A percentile compares a stretch with the other conserved stretches of the same genome.
These are phyloP conservation scores for Bipolaris zeicola DNA, from an alignment of 2,329 filamentous ascomycete species.

Conservation along the genomic window DNA sequence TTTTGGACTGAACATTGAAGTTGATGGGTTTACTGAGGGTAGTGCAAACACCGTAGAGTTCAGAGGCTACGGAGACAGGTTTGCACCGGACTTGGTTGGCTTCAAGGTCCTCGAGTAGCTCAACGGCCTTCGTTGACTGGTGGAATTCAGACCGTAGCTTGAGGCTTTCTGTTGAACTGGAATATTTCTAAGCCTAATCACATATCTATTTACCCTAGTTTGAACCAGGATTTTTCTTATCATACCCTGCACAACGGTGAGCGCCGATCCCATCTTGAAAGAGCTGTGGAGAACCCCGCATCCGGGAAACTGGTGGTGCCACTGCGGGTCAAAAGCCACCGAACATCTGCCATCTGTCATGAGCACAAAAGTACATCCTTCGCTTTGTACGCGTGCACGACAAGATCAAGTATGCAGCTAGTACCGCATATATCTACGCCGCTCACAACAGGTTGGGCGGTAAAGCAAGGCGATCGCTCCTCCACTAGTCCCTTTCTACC, in stretches of 20 bases:
- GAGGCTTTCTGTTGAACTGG: not conserved
- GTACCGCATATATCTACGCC: conserved; percentile 6
- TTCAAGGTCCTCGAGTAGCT: conserved; percentile 31
- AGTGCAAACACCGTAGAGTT: conserved; percentile 31
- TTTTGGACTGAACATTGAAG: conserved; percentile 30
- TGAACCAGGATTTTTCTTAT: not conserved
- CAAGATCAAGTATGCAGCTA: not conserved
- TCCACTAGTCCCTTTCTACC: conserved; percentile 49
- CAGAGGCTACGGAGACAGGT: conserved; percentile 19
- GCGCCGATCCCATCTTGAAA: not conserved
- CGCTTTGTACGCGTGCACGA: not conserved
- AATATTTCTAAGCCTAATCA: not conserved
- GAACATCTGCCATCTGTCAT: not conserved
- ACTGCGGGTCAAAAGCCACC: conserved; percentile 2
- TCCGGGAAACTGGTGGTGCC: not conserved
- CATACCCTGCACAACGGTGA: not conserved
- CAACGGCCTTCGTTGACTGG: not conserved
- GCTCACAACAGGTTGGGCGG: conserved; percentile 46
- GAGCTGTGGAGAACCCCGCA: conserved; percentile 3
- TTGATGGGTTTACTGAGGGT: conserved; percentile 35
- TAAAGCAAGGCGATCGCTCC: conserved; percentile 53
- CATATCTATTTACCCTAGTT: not conserved
- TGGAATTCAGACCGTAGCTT: not conserved
- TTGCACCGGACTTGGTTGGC: conserved; percentile 39
- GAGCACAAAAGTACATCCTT: not conserved